Conservation (phyloP, 257 asterid species). For the Gynochthodes officinalis region DNA sequence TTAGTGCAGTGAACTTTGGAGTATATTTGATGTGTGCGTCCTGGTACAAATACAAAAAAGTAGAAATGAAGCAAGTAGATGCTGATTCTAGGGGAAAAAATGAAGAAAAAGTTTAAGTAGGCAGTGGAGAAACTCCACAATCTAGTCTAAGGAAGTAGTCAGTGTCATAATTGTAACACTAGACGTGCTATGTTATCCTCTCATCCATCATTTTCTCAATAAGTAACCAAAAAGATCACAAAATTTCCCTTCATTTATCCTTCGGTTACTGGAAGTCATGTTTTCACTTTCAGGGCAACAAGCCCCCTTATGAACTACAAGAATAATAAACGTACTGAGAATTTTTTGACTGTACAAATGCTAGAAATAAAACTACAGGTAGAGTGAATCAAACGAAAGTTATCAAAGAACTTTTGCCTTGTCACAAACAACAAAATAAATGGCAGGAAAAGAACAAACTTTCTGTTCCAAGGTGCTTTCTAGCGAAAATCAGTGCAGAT, state of each 20-base stretch:
- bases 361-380: not conserved
- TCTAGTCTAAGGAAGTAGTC: not conserved
- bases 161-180: not conserved
- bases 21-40: conserved; percentile 54
- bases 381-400: not conserved
- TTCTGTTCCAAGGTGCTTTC: not conserved
- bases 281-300: not conserved
- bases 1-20: conserved; percentile 57
- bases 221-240: not conserved
- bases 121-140: not conserved
- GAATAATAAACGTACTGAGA: too few relatives aligned
- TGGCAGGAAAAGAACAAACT: not conserved
- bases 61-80: conserved; percentile 30
- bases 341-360: too few relatives aligned
- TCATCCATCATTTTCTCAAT: not conserved
- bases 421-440: not conserved
- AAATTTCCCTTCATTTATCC: not conserved
- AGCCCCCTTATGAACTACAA: not conserved
- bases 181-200: not conserved
- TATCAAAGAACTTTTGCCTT: not conserved
- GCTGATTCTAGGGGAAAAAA: conserved; percentile 7
- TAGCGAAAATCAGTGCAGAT: not conserved
- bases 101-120: conserved; percentile 12
- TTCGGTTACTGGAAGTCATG: not conserved
- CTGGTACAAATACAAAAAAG: conserved; percentile 66